Conservation (phyloP, 345 rosid species). For the Lepidium didymum region DNA sequence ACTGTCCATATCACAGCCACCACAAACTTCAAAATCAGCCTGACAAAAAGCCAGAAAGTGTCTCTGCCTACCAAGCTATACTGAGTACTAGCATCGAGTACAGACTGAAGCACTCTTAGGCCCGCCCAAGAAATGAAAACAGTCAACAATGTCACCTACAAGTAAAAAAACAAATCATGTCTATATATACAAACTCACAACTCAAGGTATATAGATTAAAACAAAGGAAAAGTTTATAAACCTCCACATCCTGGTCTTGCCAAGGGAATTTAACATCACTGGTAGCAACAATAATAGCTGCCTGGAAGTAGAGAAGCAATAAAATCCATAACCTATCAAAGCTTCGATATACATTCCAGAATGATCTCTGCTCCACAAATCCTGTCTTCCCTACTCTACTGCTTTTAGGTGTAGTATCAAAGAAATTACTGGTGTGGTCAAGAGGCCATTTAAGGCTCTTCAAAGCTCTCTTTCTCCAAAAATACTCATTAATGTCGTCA, state of each 20-base stretch:
- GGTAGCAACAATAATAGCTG: slow-evolving; percentile 74
- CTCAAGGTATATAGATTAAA: not conserved
- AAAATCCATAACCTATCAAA: slow-evolving; percentile 89
- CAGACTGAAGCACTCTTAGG: slow-evolving; percentile 57
- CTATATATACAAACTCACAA: not conserved
- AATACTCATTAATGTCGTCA: slow-evolving; percentile 91
- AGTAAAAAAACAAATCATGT: slow-evolving; percentile 4
- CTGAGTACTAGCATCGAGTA: slow-evolving; percentile 85
- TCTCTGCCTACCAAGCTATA: slow-evolving; percentile 74
- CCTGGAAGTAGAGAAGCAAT: slow-evolving; percentile 69
- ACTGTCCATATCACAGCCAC: slow-evolving; percentile 72
- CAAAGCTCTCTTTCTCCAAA: slow-evolving; percentile 89
- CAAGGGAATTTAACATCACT: slow-evolving; percentile 50
- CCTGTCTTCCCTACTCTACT: slow-evolving; percentile 92
- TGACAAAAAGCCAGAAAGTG: slow-evolving; percentile 49
- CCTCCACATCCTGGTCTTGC: slow-evolving; percentile 52
- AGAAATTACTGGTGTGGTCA: slow-evolving; percentile 65
- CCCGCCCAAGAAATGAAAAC: slow-evolving; percentile 78
- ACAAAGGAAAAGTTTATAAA: not conserved
- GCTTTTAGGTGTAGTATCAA: slow-evolving; percentile 42
- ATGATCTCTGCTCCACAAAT: slow-evolving; percentile 92
- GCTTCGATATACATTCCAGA: slow-evolving; percentile 78
- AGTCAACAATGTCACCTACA: slow-evolving; percentile 72
- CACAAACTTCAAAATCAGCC: slow-evolving; percentile 65
- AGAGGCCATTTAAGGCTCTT: slow-evolving; percentile 86